Percentiles rank a stretch among this genome's conserved stretches.
Conservation (phyloP, 2,329 filamentous ascomycete species). For the Cordyceps tenuipes region DNA sequence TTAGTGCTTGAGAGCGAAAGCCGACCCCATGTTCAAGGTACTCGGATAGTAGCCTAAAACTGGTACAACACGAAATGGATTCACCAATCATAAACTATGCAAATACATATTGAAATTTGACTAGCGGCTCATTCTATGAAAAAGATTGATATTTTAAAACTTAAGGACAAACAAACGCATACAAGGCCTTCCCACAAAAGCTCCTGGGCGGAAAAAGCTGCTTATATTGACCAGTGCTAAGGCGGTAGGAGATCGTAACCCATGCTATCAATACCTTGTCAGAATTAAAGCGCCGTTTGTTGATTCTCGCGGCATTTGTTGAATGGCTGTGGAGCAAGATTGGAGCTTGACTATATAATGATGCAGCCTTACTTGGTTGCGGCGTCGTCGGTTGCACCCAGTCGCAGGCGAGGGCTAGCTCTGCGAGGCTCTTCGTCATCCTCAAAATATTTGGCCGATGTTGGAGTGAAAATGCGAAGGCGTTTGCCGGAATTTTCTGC, state of each 20-base stretch:
- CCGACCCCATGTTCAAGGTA: not conserved
- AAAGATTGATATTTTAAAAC: not conserved
- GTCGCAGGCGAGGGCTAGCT: conserved; percentile 18
- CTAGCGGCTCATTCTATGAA: not conserved
- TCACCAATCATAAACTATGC: not conserved
- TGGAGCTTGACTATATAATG: not conserved
- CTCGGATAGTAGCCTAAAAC: conserved; percentile 4
- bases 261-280: not conserved
- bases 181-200: not conserved
- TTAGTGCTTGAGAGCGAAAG: conserved; percentile 57
- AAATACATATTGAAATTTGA: not conserved
- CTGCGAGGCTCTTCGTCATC: conserved; percentile 38
- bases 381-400: conserved; percentile 15
- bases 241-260: not conserved
- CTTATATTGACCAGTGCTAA: not conserved
- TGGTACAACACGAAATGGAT: not conserved
- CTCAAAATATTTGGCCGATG: conserved; percentile 37
- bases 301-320: not conserved
- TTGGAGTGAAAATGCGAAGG: conserved; percentile 37
- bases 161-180: not conserved
- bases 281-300: not conserved
- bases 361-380: not conserved
- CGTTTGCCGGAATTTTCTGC: conserved; percentile 36
- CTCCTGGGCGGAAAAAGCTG: not conserved
- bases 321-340: too few relatives aligned